Base-by-base conservation (phyloP, 352 stramenopile genomes). In the Globisporangium spinosum region DNA sequence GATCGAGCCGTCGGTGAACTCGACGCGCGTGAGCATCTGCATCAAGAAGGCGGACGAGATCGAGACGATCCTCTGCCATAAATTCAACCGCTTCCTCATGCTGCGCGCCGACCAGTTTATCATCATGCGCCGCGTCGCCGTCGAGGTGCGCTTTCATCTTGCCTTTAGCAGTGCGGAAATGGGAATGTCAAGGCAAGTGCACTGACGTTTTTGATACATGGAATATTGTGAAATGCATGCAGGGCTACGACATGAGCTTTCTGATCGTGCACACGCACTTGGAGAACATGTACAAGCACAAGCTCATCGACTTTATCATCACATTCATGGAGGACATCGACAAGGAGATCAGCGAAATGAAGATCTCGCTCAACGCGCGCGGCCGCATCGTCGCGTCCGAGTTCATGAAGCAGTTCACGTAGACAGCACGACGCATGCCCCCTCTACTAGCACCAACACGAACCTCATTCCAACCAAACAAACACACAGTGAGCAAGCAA, bases 251-350 rank as follows among this genome's bases (percentile, higher is more conserved):
- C 73, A 98, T 98, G 76, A 98, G 93, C 73, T 98, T 98, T 69
- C 78, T 98, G 23, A 87, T 98, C 55, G 97, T 95, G 29, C 90
- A 98, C 73, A 89, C 89, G 70, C 93, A 98, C 71, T 76, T 98
- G 51, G 96, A 98, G 76, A 94, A 92, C 67, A 87, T 98, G 80
- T 98, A 97, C 88, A 98, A 98, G 77, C 91, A 98, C 79, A 98
- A 98, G 79, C 80, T 98, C 56, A 95, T 98, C 61, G 92, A 98
- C 77, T 98, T 98, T 70, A 95, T 98, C 76, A 98, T 98, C 73
- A 89, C 96, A 70, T 98, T 98, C 80, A 98, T 98, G 95, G 93
- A 98, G 75, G 96, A 98, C 66, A 98, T 98, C 67, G 95, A 98
- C 84, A 98, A 98, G 79, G 95, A 98, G 75, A 98, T 98, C 78